Evolutionary conservation across 805 yeast genomes (phyloP).

Genomic region (Lipomyces spencermartinsiae): DNA sequence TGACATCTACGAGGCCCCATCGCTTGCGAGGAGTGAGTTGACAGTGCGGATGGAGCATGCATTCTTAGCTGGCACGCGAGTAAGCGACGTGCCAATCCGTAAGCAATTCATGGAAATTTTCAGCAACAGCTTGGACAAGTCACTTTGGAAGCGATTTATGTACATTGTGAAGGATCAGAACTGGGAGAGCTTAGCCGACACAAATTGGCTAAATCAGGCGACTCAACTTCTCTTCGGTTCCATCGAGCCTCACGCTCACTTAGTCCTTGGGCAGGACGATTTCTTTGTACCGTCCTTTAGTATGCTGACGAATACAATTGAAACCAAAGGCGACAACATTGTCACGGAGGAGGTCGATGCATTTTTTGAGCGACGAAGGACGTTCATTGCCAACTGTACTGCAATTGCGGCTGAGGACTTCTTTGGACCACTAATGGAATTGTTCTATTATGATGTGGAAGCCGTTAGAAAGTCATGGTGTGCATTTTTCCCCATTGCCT

Average conservation of each 20-base stretch:
- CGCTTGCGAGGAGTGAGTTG: conserved; percentile 80
- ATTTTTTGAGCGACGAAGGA: conserved; percentile 37
- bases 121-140: conserved; percentile 76
- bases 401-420: conserved; percentile 61
- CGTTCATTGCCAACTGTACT: conserved; percentile 41
- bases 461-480: conserved; percentile 86
- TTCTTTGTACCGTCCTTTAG: conserved; percentile 47
- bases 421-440: conserved; percentile 72
- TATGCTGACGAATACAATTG: conserved; percentile 36
- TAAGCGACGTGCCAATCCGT: conserved; percentile 76
- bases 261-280: conserved; percentile 57
- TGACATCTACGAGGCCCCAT: conserved; percentile 81
- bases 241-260: conserved; percentile 57
- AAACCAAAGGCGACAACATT: conserved; percentile 29
- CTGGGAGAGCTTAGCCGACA: conserved; percentile 94
- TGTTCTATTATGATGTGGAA: conserved; percentile 81
- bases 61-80: conserved; percentile 89
- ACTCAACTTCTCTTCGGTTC: conserved; percentile 83
- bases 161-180: conserved; percentile 94
- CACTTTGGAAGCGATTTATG: conserved; percentile 76
- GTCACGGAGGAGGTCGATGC: conserved; percentile 40
- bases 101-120: conserved; percentile 78
- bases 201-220: conserved; percentile 94
- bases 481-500: conserved; percentile 79
- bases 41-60: conserved; percentile 97